phyloP scores from a whole-genome alignment of 768 basidiomycete species.

The Tulasnella sp. region DNA sequence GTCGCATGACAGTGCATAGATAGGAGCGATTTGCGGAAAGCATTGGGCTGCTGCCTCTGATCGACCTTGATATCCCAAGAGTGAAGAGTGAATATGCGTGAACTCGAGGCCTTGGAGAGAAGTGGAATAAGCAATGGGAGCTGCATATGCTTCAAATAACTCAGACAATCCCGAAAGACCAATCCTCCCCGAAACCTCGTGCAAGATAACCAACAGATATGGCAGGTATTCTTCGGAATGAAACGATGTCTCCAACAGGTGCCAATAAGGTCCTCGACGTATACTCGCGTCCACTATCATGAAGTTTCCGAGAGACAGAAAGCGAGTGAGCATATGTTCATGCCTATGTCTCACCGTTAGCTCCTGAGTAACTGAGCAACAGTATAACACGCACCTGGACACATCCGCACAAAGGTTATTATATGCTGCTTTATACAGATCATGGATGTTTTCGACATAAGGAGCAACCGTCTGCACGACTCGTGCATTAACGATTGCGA shows the following conservation, averaged over 20 bases:
- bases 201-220: slow-evolving; percentile 40
- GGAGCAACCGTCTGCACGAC: slow-evolving; percentile 30
- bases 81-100: slow-evolving; percentile 45
- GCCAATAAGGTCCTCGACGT: slow-evolving; percentile 76
- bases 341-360: too few relatives aligned
- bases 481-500: slow-evolving; percentile 44
- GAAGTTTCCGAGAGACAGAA: slow-evolving; percentile 58
- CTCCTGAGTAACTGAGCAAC: too few relatives aligned
- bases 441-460: not conserved
- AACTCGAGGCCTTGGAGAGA: slow-evolving; percentile 39
- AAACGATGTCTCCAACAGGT: slow-evolving; percentile 52
- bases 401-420: too few relatives aligned
- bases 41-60: slow-evolving; percentile 50
- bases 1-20: not conserved
- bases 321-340: slow-evolving; percentile 62
- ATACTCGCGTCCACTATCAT: slow-evolving; percentile 66
- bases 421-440: not conserved
- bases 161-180: slow-evolving; percentile 46
- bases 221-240: slow-evolving; percentile 26
- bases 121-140: slow-evolving; percentile 61
- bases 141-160: slow-evolving; percentile 67
- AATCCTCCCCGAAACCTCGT: slow-evolving; percentile 49
- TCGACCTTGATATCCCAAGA: slow-evolving; percentile 64
- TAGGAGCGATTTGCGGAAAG: slow-evolving; percentile 12
- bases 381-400: too few relatives aligned